phyloP scores from a whole-genome alignment of 805 yeast genomes.

The Schizosaccharomyces pombe region DNA sequence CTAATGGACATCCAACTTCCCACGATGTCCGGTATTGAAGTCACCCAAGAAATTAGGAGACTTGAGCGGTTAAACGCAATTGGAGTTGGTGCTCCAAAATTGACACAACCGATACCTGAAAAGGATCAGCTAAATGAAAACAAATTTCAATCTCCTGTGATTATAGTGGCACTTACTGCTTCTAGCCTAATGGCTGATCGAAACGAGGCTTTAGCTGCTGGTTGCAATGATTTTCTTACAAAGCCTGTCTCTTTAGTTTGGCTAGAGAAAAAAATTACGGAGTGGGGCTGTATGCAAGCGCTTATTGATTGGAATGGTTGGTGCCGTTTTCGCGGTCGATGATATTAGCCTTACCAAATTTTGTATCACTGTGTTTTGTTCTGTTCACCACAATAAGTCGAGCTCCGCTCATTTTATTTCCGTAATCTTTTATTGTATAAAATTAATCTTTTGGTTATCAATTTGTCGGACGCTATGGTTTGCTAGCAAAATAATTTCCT shows the following conservation, averaged over 20 bases:
- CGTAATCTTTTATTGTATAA: too few species aligned
- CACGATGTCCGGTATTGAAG: slow-evolving; percentile 85
- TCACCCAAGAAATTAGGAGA: slow-evolving; percentile 72
- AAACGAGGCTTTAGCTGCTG: slow-evolving; percentile 81
- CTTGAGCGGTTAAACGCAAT: slow-evolving; percentile 60
- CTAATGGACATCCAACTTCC: slow-evolving; percentile 96
- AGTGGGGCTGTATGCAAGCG: slow-evolving; percentile 85
- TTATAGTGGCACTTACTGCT: slow-evolving; percentile 90
- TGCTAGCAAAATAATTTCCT: too few species aligned
- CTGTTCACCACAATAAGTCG: background rate
- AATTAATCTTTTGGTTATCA: too few species aligned
- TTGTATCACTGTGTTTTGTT: background rate
- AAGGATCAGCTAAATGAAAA: slow-evolving; percentile 36
- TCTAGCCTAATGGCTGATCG: slow-evolving; percentile 65
- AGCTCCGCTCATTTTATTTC: too few species aligned
- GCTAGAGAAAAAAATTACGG: slow-evolving; percentile 72
- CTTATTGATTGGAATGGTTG: slow-evolving; percentile 86
- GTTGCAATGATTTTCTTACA: slow-evolving; percentile 88
- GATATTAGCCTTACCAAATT: background rate
- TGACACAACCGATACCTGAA: slow-evolving; percentile 11
- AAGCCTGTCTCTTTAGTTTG: slow-evolving; percentile 88
- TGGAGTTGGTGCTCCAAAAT: slow-evolving; percentile 26
- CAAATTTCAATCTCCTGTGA: slow-evolving; percentile 74
- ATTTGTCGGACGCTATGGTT: too few species aligned
- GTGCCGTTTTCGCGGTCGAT: slow-evolving; percentile 17